These are phyloP conservation scores for Heliocybe sulcata DNA, from an alignment of 1,284 basidiomycete genomes.

Conservation along the genomic window DNA sequence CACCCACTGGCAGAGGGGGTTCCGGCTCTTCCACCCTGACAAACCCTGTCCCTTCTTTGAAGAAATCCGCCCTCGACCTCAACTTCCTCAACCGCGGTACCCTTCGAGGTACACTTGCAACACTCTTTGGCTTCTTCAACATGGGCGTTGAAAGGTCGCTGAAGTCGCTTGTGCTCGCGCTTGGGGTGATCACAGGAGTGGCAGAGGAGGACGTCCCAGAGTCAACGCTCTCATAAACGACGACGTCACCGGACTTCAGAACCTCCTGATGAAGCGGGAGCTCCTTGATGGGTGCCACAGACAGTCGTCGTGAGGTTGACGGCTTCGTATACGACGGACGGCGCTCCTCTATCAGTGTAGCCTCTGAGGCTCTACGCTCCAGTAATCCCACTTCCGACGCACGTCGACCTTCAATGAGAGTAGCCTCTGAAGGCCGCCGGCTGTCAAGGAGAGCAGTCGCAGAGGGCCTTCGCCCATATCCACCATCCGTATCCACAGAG, in stretches of 20 bases:
- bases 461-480: too few relatives aligned
- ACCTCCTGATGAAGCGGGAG: too few relatives aligned
- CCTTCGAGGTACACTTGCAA: neutral
- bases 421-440: neutral
- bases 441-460: neutral
- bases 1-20: neutral
- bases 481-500: too few relatives aligned
- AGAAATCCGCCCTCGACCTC: neutral
- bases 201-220: neutral
- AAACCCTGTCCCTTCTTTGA: neutral
- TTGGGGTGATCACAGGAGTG: neutral
- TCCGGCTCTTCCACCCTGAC: neutral
- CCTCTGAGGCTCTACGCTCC: neutral
- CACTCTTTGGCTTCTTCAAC: neutral
- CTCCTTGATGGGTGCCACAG: too few relatives aligned
- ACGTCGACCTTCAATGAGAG: neutral
- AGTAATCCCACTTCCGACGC: neutral
- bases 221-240: neutral
- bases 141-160: neutral
- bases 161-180: neutral
- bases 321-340: too few relatives aligned
- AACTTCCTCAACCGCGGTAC: neutral
- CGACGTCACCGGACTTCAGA: too few relatives aligned
- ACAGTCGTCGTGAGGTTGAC: too few relatives aligned
- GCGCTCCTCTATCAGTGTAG: neutral